Evolutionary conservation across 495 filamentous ascomycete species (phyloP).

Genomic region (Aspergillus sclerotiicarbonarius): DNA sequence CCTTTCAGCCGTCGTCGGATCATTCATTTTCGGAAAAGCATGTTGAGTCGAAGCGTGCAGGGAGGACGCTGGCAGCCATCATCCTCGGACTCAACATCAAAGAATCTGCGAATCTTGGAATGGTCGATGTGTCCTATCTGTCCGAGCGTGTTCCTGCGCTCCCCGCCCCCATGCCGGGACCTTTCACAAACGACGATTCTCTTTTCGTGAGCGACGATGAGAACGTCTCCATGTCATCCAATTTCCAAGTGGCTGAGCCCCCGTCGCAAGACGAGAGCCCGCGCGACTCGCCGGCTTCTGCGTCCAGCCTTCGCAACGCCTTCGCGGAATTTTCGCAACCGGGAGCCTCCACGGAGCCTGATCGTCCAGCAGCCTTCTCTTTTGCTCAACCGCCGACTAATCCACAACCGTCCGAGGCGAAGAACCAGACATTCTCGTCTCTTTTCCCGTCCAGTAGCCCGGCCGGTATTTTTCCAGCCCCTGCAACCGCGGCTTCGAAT

Average conservation of each 20-base stretch:
- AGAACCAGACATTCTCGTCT: slow-evolving; percentile 21
- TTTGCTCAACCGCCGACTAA: not conserved
- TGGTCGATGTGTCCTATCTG: slow-evolving; percentile 41
- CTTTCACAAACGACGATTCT: slow-evolving; percentile 29
- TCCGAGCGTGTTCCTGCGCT: slow-evolving; percentile 16
- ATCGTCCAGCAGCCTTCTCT: not conserved
- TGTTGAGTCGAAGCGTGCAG: slow-evolving; percentile 52
- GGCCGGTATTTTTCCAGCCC: slow-evolving; percentile 1
- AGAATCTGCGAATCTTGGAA: slow-evolving; percentile 44
- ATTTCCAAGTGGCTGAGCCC: slow-evolving; percentile 4
- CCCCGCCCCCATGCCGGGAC: slow-evolving; percentile 3
- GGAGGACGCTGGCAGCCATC: slow-evolving; percentile 47
- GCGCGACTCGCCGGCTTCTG: slow-evolving; percentile 6
- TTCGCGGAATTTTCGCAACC: slow-evolving; percentile 18
- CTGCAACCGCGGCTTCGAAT: slow-evolving; percentile 11
- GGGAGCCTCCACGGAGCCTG: not conserved
- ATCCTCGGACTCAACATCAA: slow-evolving; percentile 51
- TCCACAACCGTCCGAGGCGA: slow-evolving; percentile 9
- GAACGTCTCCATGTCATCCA: slow-evolving; percentile 20
- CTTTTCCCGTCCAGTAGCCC: slow-evolving; percentile 16
- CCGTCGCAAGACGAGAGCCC: not conserved
- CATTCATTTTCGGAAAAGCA: slow-evolving; percentile 49
- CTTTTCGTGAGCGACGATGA: slow-evolving; percentile 47
- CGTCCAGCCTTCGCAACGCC: slow-evolving; percentile 2
- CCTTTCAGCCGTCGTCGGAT: slow-evolving; percentile 43